These are phyloP conservation scores for Oryza australiensis DNA, from an alignment of 176 grass and related monocot genomes.

Conservation along the genomic window DNA sequence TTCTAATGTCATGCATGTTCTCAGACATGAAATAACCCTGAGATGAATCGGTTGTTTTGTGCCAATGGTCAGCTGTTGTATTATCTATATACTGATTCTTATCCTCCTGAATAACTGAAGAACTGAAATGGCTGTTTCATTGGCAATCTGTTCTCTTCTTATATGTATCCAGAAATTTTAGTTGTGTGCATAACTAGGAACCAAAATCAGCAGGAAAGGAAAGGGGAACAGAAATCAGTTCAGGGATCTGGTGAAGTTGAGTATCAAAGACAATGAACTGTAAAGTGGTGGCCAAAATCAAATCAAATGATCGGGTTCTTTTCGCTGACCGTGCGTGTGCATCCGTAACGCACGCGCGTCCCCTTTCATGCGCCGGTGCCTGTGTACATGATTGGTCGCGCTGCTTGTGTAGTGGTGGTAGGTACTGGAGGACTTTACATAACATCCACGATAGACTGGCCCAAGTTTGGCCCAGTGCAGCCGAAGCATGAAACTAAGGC, in stretches of 20 bases:
- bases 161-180: neutral
- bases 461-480: neutral
- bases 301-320: neutral
- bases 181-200: neutral
- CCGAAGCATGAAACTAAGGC: neutral
- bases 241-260: neutral
- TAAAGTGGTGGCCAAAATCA: neutral
- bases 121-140: constrained; percentile 24
- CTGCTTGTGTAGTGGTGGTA: neutral
- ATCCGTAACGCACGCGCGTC: neutral
- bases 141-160: neutral
- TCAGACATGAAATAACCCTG: constrained; percentile 29
- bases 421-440: too few species aligned
- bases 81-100: neutral
- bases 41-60: constrained; percentile 11
- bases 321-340: neutral
- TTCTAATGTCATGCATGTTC: constrained; percentile 12
- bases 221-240: neutral
- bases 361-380: neutral
- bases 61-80: constrained; percentile 2
- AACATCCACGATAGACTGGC: neutral
- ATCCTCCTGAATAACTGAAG: neutral
- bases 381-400: neutral
- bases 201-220: neutral
- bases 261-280: neutral